Evolutionary conservation across 805 yeast genomes (phyloP).

Genomic region (Metschnikowia lochheadii): DNA sequence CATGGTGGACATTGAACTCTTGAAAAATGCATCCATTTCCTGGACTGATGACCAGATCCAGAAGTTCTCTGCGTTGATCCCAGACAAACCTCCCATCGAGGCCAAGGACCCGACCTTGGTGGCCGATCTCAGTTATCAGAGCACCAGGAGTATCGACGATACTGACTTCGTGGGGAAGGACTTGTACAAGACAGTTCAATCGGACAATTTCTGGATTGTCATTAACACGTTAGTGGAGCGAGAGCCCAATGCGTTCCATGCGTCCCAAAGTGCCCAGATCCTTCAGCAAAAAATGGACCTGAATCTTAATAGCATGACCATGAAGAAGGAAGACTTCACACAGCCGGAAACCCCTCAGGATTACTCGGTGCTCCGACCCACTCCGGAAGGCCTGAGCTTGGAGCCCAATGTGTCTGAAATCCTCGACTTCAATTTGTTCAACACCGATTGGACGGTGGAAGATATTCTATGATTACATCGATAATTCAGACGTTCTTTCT

Average conservation of each 20-base stretch:
- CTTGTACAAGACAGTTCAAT: conserved; percentile 16
- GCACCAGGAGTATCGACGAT: conserved; percentile 9
- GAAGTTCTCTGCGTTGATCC: conserved; percentile 7
- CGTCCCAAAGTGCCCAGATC: conserved; percentile 1
- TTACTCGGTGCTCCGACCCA: conserved; percentile 1
- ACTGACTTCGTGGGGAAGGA: conserved; percentile 9
- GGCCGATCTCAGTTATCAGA: conserved; percentile 9
- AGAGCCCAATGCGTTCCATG: conserved; percentile 9
- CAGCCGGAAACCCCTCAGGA: background rate
- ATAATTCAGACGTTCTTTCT: background rate
- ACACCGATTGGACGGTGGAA: conserved; percentile 12
- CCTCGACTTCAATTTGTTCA: conserved; percentile 12
- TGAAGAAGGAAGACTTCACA: background rate
- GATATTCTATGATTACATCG: conserved; percentile 7
- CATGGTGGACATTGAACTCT: conserved; percentile 3
- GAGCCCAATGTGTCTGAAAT: conserved; percentile 7
- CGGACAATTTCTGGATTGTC: conserved; percentile 18
- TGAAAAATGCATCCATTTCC: conserved; percentile 5
- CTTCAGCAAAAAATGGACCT: background rate
- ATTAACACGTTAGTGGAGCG: conserved; percentile 11
- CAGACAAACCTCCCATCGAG: conserved; percentile 6
- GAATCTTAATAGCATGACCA: background rate
- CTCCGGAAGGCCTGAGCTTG: background rate
- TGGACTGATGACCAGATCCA: conserved; percentile 12
- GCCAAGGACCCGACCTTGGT: conserved; percentile 3